Evolutionary conservation across 2,329 filamentous ascomycete genomes (phyloP).

Genomic region (Magnaporthales sp.): DNA sequence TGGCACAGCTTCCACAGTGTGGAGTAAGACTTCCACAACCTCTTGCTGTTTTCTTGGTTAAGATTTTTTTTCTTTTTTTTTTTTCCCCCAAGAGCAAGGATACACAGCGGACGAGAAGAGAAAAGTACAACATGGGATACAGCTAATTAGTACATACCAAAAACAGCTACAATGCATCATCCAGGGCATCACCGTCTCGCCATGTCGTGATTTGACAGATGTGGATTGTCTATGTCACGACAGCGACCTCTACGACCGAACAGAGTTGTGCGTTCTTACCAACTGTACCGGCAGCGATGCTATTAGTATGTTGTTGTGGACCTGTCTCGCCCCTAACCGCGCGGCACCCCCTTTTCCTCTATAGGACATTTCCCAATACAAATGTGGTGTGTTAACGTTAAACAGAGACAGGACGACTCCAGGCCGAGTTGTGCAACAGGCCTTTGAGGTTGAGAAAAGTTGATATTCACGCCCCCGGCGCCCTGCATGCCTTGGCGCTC

Average conservation of each 20-base stretch:
- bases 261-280: slow-evolving; percentile 2
- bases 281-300: slow-evolving; percentile 4
- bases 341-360: neutral
- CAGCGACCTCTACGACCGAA: neutral
- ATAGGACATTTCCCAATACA: too few species aligned
- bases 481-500: slow-evolving; percentile 25
- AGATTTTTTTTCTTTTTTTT: neutral
- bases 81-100: neutral
- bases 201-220: slow-evolving; percentile 3
- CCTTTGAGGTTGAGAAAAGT: slow-evolving; percentile 21
- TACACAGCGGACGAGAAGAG: neutral
- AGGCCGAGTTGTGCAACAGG: slow-evolving; percentile 23
- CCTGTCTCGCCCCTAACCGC: neutral
- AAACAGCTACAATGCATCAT: neutral
- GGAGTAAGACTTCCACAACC: neutral
- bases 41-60: neutral
- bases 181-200: slow-evolving; percentile 1
- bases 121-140: neutral
- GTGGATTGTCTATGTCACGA: slow-evolving; percentile 2
- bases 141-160: neutral
- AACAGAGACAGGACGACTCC: slow-evolving; percentile 20
- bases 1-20: neutral
- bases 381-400: neutral
- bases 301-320: neutral
- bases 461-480: slow-evolving; percentile 24